Evolutionary conservation across 805 yeast species (phyloP), one percentile per base, ranked within the genome.

Genomic region (Yarrowia phangngaensis): DNA sequence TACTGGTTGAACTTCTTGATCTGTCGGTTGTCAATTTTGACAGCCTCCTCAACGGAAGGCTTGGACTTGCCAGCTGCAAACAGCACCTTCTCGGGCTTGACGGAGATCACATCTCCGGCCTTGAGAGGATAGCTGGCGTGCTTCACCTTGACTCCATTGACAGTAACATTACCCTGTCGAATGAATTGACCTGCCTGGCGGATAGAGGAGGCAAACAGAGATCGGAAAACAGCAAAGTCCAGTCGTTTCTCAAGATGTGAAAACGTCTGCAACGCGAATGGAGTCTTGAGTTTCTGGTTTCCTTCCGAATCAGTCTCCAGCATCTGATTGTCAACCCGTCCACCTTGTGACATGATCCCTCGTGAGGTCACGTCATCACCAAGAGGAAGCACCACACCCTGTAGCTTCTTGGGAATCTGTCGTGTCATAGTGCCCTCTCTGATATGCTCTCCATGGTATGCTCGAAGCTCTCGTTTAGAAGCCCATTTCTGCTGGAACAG

Each of bases 141-240:
- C 58, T 74, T 76, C 53, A 89, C 81, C 12, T 70, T 72, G 26
- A 82, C 75, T 8, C 95, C 97, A 62, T 90, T 92, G 29, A 90
- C 97, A 54, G 72, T 70, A 9, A 90, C 97, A 55, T 81, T 71
- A 1, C 95, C 95, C 36, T 79, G 79, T 12, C 84, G 65, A 52
- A 92, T 80, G 59, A 84, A 87, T 62, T 84, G 88, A 57, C 96
- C 78, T 2, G 98, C 95, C 67, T 90, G 97, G 71, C 97, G 80
- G 3, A 87, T 78, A 6, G 95, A 84, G 4, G 95, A 78, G 4
- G 97, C 95, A 70, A 90, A 88, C 84, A 90, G 74, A 14, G 96
- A 73, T 66, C 98, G 80, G 70, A 86, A 92, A 8, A 90, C 59
- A 2, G 96, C 97, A 62, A 83, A 77, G 64, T 90, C 98, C 23